Base-by-base conservation (phyloP, 177 flowering plant genomes). In the Vitis hybrid region DNA sequence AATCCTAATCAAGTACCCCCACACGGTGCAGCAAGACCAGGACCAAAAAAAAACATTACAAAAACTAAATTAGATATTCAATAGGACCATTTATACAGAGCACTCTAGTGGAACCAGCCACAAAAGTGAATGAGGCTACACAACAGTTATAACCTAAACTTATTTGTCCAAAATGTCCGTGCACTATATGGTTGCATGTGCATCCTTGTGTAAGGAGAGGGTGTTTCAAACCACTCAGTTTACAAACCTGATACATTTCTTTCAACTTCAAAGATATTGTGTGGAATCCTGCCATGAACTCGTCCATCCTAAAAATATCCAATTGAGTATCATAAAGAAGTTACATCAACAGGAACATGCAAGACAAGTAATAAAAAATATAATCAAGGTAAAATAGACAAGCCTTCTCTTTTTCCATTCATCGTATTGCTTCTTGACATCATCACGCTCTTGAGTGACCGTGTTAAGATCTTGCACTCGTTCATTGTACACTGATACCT, bases 201-300 rank as follows among this genome's bases (percentile, higher is more conserved):
- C 45, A 34, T 34, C 45, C 45, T 34, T 4, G 45, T 34, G 6
- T 34, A 34, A 34, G 6, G 7, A 6, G 45, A 34, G 45, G 45
- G 7, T 34, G 17, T 54, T 54, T 13, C 15, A 54, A 61, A n/a
- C 23, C 62, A 55, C 12, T 9, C 4, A 57, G 52, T n/a, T 11
- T 6, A 60, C 78, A 63, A 30, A 92, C 99, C 99, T 96, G 99
- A 81, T 96, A 94, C 99, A 96, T 96, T 79, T 96, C 99, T 77
- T 96, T 96, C 73, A 96, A 64, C 83, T 96, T 96, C 78, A 96
- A 73, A 45, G 99, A 96, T 69, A 96, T 96, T 32, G 89, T 77
- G 79, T 92, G 94, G 76, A 93, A 96, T 61, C 99, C 98, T 45
- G 83, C 99, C 21, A 96, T 96, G 86, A 96, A 96, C 81, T 96